phyloP scores from a whole-genome alignment of 192 early-diverging fungal genomes.

The Lunasporangiospora selenospora region DNA sequence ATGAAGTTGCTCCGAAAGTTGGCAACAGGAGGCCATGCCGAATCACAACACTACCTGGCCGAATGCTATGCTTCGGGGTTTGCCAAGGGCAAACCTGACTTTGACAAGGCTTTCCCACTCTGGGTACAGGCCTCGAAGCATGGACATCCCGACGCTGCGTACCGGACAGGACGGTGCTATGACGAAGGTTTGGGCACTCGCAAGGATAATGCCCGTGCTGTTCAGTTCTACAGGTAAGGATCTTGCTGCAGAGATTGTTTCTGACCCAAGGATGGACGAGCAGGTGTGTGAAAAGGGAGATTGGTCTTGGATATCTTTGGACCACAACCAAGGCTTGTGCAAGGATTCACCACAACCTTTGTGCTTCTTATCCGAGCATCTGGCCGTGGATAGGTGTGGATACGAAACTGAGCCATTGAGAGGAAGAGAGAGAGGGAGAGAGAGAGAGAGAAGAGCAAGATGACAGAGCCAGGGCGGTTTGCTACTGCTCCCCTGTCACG shows the following conservation, averaged over 20 bases:
- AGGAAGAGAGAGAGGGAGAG: not conserved
- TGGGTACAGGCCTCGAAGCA: constrained; percentile 77
- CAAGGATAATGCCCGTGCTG: constrained; percentile 66
- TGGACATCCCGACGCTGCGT: constrained; percentile 69
- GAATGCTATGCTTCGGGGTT: constrained; percentile 74
- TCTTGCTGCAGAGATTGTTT: too few species aligned
- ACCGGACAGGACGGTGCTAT: constrained; percentile 67
- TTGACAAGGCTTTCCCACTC: constrained; percentile 72
- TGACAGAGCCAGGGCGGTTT: too few species aligned
- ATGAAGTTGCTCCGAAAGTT: constrained; percentile 67
- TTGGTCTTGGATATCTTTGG: too few species aligned
- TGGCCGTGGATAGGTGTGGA: too few species aligned
- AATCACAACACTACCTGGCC: constrained; percentile 78
- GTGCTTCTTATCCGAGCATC: too few species aligned
- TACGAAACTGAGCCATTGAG: not conserved
- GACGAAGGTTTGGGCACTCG: constrained; percentile 74
- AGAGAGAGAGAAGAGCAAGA: not conserved
- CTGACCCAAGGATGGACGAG: too few species aligned
- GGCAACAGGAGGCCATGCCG: constrained; percentile 61
- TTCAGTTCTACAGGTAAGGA: constrained; percentile 73
- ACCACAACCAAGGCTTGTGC: too few species aligned
- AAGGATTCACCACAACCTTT: too few species aligned
- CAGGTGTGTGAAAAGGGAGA: too few species aligned
- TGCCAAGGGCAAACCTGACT: constrained; percentile 68
- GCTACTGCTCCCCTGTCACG: too few species aligned